Evolutionary conservation across 2,329 filamentous ascomycete species (phyloP), one percentile per base, ranked within the genome.

Genomic region (Mariannaea sp.): DNA sequence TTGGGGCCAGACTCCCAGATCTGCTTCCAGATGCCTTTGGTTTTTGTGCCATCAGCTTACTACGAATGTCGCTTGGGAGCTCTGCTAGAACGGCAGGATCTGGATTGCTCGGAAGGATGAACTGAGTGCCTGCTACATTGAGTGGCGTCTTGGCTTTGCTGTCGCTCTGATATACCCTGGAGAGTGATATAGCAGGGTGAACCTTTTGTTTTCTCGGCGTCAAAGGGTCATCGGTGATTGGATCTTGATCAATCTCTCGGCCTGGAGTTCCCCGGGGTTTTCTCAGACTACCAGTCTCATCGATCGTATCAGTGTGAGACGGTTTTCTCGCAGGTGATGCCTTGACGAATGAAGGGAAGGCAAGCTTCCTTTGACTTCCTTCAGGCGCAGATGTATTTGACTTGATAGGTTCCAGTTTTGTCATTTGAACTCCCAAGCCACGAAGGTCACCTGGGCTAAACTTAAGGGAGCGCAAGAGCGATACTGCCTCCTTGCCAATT

Each of bases 361-460:
- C 84, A 16, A 97, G 77, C 42, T 83, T 87, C 59, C 82, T 87
- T 70, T 97, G 93, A 65, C 91, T 96, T 56, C 89, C 84, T 47
- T 92, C 86, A 2, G 79, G 71, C 1, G 75, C 81, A n/a, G 80
- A 75, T 1, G 72, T 65, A 2, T 78, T 75, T 13, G 73, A 67
- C 65, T 90, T 96, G 64, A 94, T 75, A 0, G 88, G 85, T 63
- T 97, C 92, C 4, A 99, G 80, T 70, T 92, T 97, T 12, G 92
- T 94, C 85, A 97, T 89, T 68, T 97, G 93, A 1, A 97, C 83
- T 0, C 94, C 94, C 8, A 99, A 78, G 1, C 94, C 94, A 65
- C 94, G 84, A n/a, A 99, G 79, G 68, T 99, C 94, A 8, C 93
- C 94, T 0, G 94, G 91, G 2, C 88, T 90, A 64, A 97, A 91